These are phyloP conservation scores for Erysimum pusillum DNA, from an alignment of 441 rosid genomes.

Conservation along the genomic window DNA sequence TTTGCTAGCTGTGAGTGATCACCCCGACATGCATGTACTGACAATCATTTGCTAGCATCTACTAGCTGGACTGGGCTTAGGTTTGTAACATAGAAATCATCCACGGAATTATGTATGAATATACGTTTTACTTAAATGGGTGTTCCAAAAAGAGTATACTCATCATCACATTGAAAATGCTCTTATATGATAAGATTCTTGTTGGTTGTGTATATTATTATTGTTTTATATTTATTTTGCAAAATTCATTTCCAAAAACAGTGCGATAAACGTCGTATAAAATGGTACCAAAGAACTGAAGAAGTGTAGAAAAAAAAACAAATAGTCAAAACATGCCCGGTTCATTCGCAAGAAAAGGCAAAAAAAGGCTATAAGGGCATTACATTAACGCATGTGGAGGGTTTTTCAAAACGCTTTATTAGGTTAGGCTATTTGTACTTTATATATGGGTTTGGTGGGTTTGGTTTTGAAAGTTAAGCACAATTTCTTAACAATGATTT, in stretches of 20 bases:
- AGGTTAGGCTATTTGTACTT: slow-evolving; percentile 50
- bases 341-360: slow-evolving; percentile 29
- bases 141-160: slow-evolving; percentile 6
- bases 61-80: slow-evolving; percentile 23
- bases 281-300: not conserved
- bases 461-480: slow-evolving; percentile 47
- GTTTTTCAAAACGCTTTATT: slow-evolving; percentile 58
- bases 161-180: slow-evolving; percentile 5
- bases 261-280: not conserved
- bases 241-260: not conserved
- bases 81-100: slow-evolving; percentile 28
- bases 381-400: slow-evolving; percentile 71
- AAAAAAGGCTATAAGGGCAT: slow-evolving; percentile 36
- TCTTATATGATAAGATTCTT: not conserved
- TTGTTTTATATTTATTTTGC: not conserved
- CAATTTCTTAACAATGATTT: slow-evolving; percentile 45
- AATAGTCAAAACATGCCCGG: not conserved
- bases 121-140: slow-evolving; percentile 1
- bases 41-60: too few relatives aligned
- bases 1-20: too few relatives aligned
- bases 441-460: slow-evolving; percentile 64
- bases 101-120: slow-evolving; percentile 16
- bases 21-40: too few relatives aligned
- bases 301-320: not conserved
- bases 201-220: slow-evolving; percentile 20